These are phyloP conservation scores for Rosa lucieae DNA, from an alignment of 306 rosid species.

Conservation along the genomic window DNA sequence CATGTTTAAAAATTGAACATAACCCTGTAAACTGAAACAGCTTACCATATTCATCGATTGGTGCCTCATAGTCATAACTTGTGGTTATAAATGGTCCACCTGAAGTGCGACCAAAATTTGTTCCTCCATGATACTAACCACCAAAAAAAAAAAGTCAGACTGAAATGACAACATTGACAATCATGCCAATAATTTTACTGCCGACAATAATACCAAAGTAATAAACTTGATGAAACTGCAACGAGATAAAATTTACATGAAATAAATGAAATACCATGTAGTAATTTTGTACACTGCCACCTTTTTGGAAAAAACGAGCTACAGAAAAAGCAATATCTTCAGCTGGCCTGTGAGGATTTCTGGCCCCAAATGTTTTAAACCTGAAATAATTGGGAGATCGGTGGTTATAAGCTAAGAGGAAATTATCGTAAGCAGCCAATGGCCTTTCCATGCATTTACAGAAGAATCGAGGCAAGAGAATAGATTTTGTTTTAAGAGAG, in stretches of 20 bases:
- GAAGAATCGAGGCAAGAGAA: conserved; percentile 18
- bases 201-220: background rate
- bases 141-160: background rate
- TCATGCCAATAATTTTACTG: background rate
- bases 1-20: background rate
- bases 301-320: conserved; percentile 96
- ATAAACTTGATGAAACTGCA: background rate
- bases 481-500: background rate
- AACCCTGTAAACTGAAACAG: conserved; percentile 2
- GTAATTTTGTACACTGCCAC: conserved; percentile 87
- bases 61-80: conserved; percentile 97
- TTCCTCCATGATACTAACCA: conserved; percentile 91
- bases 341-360: conserved; percentile 93
- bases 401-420: conserved; percentile 14
- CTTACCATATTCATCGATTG: conserved; percentile 89
- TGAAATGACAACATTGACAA: conserved; percentile 5
- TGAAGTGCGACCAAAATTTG: conserved; percentile 93
- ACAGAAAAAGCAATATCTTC: conserved; percentile 92
- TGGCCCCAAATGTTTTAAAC: conserved; percentile 91
- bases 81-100: conserved; percentile 98
- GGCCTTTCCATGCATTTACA: background rate
- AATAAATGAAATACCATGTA: conserved; percentile 72
- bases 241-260: background rate
- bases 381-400: conserved; percentile 40
- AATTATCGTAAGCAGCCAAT: conserved; percentile 1